Evolutionary conservation across 2,329 filamentous ascomycete genomes (phyloP), one percentile per base, ranked within the genome.

Genomic region (Epichloe glyceriae): DNA sequence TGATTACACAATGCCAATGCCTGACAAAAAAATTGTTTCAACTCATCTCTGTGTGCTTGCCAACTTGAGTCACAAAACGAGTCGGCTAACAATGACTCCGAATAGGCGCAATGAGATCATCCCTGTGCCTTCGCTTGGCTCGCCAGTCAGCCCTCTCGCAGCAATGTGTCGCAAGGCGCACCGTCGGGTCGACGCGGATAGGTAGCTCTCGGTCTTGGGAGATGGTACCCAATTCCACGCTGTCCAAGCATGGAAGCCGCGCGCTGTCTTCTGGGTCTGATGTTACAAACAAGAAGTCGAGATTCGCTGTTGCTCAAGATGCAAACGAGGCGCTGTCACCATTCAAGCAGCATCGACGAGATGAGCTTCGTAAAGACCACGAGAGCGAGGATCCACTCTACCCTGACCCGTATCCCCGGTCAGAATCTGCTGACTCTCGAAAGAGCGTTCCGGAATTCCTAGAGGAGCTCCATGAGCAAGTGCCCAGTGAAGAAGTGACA

Each of bases 1-100:
- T 71, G 70, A 72, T 69, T 63, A 65, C 51, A 70, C 62, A 58
- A 61, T 66, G 68, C 70, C 62, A 63, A 61, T 60, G 37, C 59
- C 69, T 71, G 69, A 71, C 53, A 49, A 35, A 6, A 30, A 26
- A 26, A 30, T 20, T n/a, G 2, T 22, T 34, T 20, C 8, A 6
- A n/a, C 14, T 53, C 55, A 19, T 44, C 40, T 46, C 50, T 52
- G 30, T 51, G 30, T 49, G 49, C 39, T 46, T 43, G 22, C 30
- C 35, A 38, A 17, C 5, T 17, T 14, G 15, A 14, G n/a, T 33
- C 12, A n/a, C 5, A 14, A n/a, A n/a, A 14, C 10, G 40, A 20
- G 35, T n/a, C 4, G 17, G 42, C 52, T 53, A 37, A 53, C 46
- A 46, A 41, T 17, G 52, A 44, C 30, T 49, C 54, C 52, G 26